Percentiles rank a stretch among this genome's conserved stretches.
phyloP scores from a whole-genome alignment of 257 asterid genomes.

The Cordia subcordata region DNA sequence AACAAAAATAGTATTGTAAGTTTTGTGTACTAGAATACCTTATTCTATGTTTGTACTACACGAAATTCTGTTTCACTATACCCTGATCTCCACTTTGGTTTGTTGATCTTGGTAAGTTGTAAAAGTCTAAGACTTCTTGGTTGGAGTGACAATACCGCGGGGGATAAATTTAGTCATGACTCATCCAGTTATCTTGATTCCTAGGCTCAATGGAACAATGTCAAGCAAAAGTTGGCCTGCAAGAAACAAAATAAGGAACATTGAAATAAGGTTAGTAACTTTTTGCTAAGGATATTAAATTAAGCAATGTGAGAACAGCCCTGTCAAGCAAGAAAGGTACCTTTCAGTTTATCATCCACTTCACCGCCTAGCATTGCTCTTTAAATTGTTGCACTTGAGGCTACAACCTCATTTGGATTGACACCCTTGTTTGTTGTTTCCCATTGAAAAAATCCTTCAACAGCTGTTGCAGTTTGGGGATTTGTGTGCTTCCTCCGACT shows the following conservation, averaged over 20 bases:
- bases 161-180: constrained; percentile 32
- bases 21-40: not conserved
- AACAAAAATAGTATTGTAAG: not conserved
- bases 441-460: constrained; percentile 32
- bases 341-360: constrained; percentile 16
- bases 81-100: constrained; percentile 20
- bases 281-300: not conserved
- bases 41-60: not conserved
- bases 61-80: not conserved
- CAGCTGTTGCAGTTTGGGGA: constrained; percentile 28
- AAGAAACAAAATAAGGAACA: not conserved
- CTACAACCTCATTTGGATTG: constrained; percentile 30
- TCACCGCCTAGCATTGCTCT: constrained; percentile 20
- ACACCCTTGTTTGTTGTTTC: constrained; percentile 22
- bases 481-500: constrained; percentile 32
- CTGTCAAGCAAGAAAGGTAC: not conserved
- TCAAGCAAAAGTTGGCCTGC: constrained; percentile 17
- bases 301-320: not conserved
- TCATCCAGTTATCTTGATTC: constrained; percentile 23
- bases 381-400: constrained; percentile 29
- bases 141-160: constrained; percentile 19
- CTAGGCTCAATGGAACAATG: constrained; percentile 21
- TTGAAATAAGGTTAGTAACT: not conserved
- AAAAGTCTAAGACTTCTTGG: constrained; percentile 22
- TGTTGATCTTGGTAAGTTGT: constrained; percentile 28